Evolutionary conservation across 225 moss, liverwort and hornwort species (phyloP).

Genomic region (Anthoceros angustus): DNA sequence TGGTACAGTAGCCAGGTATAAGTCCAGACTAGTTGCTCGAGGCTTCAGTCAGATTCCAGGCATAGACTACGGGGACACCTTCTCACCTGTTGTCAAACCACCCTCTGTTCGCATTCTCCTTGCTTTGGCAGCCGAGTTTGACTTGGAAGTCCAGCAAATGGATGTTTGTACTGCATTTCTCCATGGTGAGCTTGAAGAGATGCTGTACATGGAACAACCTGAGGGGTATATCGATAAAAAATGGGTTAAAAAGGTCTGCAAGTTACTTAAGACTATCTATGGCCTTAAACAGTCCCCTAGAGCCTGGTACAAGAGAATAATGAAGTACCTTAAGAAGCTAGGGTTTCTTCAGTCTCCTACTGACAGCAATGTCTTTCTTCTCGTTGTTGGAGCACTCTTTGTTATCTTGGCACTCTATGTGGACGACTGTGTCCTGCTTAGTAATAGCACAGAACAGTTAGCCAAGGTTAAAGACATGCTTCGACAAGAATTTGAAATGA

Average conservation of each 20-base stretch:
- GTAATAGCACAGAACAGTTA: neutral
- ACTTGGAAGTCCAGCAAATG: neutral
- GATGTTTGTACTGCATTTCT: neutral
- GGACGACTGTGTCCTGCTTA: neutral
- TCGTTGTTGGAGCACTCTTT: neutral
- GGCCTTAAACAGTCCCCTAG: neutral
- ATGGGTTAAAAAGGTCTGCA: constrained; percentile 3
- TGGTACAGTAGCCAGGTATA: too few species aligned
- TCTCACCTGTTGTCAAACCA: neutral
- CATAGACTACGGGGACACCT: neutral
- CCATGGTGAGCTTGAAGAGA: neutral
- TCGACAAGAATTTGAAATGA: neutral
- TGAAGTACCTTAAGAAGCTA: neutral
- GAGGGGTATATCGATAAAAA: neutral
- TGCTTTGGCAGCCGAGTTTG: neutral
- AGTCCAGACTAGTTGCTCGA: neutral
- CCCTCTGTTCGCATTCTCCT: neutral
- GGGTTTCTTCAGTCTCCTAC: neutral
- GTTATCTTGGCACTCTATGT: neutral
- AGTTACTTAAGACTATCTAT: neutral
- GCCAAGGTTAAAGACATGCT: neutral
- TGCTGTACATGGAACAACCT: neutral
- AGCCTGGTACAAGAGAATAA: too few species aligned
- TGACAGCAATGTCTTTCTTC: neutral
- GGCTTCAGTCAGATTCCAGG: neutral